A percentile compares a stretch with the other conserved stretches of the same genome.
Conservation (phyloP, 2,329 filamentous ascomycete species). For the Talaromyces rugulosus region DNA sequence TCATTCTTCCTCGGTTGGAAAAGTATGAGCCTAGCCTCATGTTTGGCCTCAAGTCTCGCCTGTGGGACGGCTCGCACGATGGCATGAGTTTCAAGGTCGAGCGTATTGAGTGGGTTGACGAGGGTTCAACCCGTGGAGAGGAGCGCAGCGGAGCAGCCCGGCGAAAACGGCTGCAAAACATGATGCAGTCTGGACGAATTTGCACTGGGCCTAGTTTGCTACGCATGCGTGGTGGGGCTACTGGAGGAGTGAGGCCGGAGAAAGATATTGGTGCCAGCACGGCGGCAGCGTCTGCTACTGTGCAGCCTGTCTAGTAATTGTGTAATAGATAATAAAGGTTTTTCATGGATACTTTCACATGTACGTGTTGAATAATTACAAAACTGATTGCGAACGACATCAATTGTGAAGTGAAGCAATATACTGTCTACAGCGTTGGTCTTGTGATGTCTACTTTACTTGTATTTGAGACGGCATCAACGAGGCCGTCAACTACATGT, state of each 20-base stretch:
- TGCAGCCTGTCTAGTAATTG: conserved; percentile 12
- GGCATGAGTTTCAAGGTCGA: conserved; percentile 85
- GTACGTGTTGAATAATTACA: too few species aligned
- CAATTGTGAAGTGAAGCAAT: too few species aligned
- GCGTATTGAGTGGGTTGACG: conserved; percentile 79
- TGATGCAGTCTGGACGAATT: conserved; percentile 40
- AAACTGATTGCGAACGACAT: too few species aligned
- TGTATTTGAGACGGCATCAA: too few species aligned
- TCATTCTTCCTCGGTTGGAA: conserved; percentile 75
- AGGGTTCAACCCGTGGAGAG: conserved; percentile 50
- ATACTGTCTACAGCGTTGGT: too few species aligned
- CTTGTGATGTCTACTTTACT: too few species aligned
- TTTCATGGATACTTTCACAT: too few species aligned
- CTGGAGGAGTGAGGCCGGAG: background rate
- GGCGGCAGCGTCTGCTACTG: background rate
- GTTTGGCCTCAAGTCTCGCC: conserved; percentile 76
- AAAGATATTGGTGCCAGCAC: background rate
- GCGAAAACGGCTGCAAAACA: conserved; percentile 46
- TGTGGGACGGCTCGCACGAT: conserved; percentile 74
- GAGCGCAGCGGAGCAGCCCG: conserved; percentile 44
- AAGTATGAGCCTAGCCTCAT: conserved; percentile 71
- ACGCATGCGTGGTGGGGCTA: conserved; percentile 27
- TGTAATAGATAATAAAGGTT: background rate
- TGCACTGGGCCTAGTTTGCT: conserved; percentile 35
- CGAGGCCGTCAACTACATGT: too few species aligned